Evolutionary conservation across 1,139 yeast genomes (phyloP).

Genomic region (Lodderomyces margitis): DNA sequence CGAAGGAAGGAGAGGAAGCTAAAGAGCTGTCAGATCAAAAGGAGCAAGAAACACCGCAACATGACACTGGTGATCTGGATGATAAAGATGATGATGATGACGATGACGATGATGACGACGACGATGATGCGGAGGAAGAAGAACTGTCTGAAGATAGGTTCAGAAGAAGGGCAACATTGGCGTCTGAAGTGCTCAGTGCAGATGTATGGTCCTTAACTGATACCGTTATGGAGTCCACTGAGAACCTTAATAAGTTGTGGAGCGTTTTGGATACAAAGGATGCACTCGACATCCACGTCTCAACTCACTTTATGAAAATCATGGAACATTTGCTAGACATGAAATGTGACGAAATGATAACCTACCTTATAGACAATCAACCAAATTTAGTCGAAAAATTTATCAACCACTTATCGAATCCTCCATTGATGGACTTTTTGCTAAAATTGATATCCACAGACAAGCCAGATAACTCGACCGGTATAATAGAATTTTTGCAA

Average conservation of each 20-base stretch:
- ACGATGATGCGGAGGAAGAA: constrained; percentile 24
- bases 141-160: constrained; percentile 49
- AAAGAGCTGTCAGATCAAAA: constrained; percentile 14
- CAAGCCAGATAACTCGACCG: constrained; percentile 73
- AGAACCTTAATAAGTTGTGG: constrained; percentile 74
- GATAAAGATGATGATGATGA: constrained; percentile 14
- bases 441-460: constrained; percentile 76
- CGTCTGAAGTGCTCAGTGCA: constrained; percentile 86
- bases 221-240: constrained; percentile 76
- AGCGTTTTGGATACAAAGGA: constrained; percentile 55
- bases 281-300: constrained; percentile 71
- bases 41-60: constrained; percentile 16
- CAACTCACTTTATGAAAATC: constrained; percentile 90
- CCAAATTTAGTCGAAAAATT: constrained; percentile 64
- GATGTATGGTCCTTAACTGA: constrained; percentile 96
- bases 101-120: constrained; percentile 19
- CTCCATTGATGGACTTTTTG: constrained; percentile 82
- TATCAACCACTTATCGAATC: constrained; percentile 76
- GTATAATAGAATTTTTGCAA: constrained; percentile 71
- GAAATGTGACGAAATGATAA: constrained; percentile 81
- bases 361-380: constrained; percentile 62
- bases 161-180: constrained; percentile 75
- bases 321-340: constrained; percentile 90
- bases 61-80: constrained; percentile 15
- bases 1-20: constrained; percentile 8